phyloP scores from a whole-genome alignment of 805 yeast species.

The Candida manassasensis region DNA sequence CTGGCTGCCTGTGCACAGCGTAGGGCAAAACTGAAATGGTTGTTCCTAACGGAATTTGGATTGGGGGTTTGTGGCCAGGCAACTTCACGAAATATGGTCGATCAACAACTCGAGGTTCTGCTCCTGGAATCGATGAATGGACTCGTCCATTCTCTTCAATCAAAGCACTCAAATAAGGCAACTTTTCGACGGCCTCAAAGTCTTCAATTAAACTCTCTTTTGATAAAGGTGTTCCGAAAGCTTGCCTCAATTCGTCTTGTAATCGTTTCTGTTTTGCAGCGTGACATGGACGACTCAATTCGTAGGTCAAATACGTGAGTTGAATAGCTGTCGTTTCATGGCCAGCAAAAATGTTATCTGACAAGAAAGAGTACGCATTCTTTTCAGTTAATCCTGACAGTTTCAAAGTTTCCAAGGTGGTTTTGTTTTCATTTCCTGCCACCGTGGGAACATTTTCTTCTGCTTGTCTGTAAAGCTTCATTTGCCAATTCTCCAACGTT shows the following conservation, averaged over 20 bases:
- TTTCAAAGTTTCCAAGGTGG: constrained; percentile 33
- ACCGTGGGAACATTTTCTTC: constrained; percentile 25
- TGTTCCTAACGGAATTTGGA: constrained; percentile 47
- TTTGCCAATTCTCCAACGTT: constrained; percentile 45
- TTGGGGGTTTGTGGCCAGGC: constrained; percentile 19
- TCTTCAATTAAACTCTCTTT: constrained; percentile 17
- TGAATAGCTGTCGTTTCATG: constrained; percentile 71
- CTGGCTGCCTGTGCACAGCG: constrained; percentile 51
- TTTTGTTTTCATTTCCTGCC: constrained; percentile 15
- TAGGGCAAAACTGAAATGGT: constrained; percentile 62
- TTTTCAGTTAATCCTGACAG: constrained; percentile 27
- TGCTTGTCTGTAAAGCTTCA: constrained; percentile 28
- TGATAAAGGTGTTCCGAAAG: constrained; percentile 27
- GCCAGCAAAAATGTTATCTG: constrained; percentile 72
- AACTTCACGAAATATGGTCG: constrained; percentile 19
- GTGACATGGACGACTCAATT: constrained; percentile 49
- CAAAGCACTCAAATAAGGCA: constrained; percentile 59
- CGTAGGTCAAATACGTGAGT: constrained; percentile 55
- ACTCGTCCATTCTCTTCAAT: constrained; percentile 57
- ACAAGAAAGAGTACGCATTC: constrained; percentile 35
- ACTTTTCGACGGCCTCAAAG: constrained; percentile 44
- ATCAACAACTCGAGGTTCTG: constrained; percentile 56
- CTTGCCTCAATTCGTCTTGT: constrained; percentile 39
- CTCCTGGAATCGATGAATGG: constrained; percentile 71
- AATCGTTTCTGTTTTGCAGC: constrained; percentile 43